Conservation (phyloP, 73 alveolate species). For the Paramecium primaurelia region DNA sequence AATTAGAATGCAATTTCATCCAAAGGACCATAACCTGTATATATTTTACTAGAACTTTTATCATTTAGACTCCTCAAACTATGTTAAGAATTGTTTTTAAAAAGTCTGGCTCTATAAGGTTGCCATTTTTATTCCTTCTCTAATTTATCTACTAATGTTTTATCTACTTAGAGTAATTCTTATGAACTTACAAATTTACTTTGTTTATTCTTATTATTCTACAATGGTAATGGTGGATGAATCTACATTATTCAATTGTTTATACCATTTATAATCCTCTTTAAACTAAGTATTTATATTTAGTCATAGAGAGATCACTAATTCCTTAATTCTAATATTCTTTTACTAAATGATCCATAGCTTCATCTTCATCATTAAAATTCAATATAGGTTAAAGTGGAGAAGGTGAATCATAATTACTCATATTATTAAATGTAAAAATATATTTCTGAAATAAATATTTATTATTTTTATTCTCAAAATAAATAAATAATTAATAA, state of each 20-base stretch:
- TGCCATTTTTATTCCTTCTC: neutral
- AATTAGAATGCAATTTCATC: conserved; percentile 20
- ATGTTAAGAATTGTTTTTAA: conserved; percentile 11
- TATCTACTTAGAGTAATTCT: neutral
- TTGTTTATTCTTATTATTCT: neutral
- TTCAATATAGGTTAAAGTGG: neutral
- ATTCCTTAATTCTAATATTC: neutral
- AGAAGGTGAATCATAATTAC: neutral
- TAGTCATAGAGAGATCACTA: conserved; percentile 14
- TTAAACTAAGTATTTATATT: neutral
- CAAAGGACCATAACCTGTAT: conserved; percentile 5
- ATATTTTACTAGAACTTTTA: neutral
- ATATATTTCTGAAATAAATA: neutral
- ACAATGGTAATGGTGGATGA: neutral
- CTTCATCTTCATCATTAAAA: conserved; percentile 7
- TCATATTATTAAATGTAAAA: neutral
- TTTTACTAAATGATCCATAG: neutral
- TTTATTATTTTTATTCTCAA: neutral
- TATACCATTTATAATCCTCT: conserved; percentile 13
- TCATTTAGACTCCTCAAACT: neutral
- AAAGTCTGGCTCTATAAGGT: neutral
- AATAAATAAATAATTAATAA: neutral
- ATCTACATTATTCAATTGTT: neutral
- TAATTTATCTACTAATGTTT: neutral
- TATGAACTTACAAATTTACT: neutral